A percentile compares a stretch with the other conserved stretches of the same genome.
Conservation (phyloP, 306 rosid species). For the Gastrolobium villosum region DNA sequence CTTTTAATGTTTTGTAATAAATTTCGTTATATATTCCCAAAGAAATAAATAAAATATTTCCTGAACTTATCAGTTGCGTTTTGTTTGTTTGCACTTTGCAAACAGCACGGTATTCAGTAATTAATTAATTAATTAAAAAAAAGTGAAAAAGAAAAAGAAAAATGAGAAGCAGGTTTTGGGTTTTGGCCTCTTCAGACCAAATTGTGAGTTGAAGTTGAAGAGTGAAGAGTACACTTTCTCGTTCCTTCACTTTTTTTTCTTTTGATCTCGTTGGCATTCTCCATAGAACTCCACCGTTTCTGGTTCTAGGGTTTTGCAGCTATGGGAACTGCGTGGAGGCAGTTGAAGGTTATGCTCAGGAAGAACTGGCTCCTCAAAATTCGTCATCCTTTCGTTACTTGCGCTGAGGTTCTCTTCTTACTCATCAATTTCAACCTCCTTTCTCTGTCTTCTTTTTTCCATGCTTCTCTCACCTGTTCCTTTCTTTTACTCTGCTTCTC, state of each 20-base stretch:
- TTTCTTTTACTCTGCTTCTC: background rate
- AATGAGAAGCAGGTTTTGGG: background rate
- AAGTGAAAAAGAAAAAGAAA: background rate
- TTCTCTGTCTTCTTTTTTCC: background rate
- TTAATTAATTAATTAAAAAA: background rate
- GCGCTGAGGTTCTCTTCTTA: slow-evolving; percentile 73
- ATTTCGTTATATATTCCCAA: background rate
- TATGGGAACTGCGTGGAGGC: slow-evolving; percentile 80
- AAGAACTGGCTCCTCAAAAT: slow-evolving; percentile 97
- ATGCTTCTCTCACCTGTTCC: background rate
- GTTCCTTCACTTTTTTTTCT: background rate
- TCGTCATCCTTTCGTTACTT: slow-evolving; percentile 87
- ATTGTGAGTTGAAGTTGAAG: slow-evolving; percentile 24
- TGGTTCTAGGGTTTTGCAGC: slow-evolving; percentile 50
- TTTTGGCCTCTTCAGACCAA: slow-evolving; percentile 24
- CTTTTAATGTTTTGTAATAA: background rate
- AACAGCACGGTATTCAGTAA: no score
- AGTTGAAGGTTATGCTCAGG: slow-evolving; percentile 90
- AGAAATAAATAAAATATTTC: background rate
- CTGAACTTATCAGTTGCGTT: background rate
- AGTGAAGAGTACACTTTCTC: slow-evolving; percentile 28
- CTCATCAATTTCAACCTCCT: background rate
- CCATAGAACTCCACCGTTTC: background rate
- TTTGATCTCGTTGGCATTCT: slow-evolving; percentile 7
- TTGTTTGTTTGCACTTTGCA: background rate